A percentile compares a stretch with the other conserved stretches of the same genome.
Conservation (phyloP, 73 alveolate species). For the Paramecium pentaurelia region DNA sequence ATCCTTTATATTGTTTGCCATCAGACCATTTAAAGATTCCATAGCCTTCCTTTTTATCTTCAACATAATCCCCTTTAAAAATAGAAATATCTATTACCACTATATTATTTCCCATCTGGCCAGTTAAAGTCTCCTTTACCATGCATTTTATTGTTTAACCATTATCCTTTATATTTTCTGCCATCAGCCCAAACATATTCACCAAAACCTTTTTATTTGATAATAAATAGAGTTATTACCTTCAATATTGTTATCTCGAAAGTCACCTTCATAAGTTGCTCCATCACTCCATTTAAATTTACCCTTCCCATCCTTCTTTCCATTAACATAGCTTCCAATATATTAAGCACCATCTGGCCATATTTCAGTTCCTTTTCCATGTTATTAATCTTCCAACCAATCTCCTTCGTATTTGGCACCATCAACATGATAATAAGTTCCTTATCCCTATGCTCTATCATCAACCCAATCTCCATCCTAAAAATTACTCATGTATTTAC, state of each 20-base stretch:
- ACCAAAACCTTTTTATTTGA: slow-evolving; percentile 47
- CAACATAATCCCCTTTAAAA: background rate
- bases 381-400: slow-evolving; percentile 57
- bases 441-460: slow-evolving; percentile 70
- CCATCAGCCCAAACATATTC: slow-evolving; percentile 79
- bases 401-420: slow-evolving; percentile 63
- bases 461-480: slow-evolving; percentile 69
- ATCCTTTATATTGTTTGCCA: slow-evolving; percentile 20
- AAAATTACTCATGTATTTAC: background rate
- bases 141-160: slow-evolving; percentile 77
- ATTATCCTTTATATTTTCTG: slow-evolving; percentile 70
- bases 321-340: slow-evolving; percentile 39
- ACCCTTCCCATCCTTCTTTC: slow-evolving; percentile 60
- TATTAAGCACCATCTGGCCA: slow-evolving; percentile 63
- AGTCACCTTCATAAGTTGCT: slow-evolving; percentile 80
- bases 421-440: slow-evolving; percentile 54
- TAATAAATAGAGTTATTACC: background rate
- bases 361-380: slow-evolving; percentile 56
- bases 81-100: slow-evolving; percentile 10
- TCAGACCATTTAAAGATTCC: slow-evolving; percentile 34
- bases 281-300: slow-evolving; percentile 71
- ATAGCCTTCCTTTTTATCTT: slow-evolving; percentile 37
- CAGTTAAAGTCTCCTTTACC: slow-evolving; percentile 61
- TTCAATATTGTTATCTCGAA: slow-evolving; percentile 62
- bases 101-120: slow-evolving; percentile 65